These are phyloP conservation scores for Backusella westeae DNA, from an alignment of 192 early-diverging fungal genomes.

Conservation along the genomic window DNA sequence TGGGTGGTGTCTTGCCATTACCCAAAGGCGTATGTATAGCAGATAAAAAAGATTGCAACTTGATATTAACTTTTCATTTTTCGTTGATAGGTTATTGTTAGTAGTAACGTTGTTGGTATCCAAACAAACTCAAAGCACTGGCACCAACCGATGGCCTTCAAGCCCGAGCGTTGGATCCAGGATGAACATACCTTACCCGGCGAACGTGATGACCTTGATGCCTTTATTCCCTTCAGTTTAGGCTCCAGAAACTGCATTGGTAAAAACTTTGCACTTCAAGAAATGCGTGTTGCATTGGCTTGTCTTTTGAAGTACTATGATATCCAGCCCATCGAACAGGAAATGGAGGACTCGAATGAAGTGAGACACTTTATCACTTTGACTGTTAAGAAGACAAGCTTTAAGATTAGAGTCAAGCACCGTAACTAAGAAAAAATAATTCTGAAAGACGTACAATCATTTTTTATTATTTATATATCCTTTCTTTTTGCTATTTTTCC, in stretches of 20 bases:
- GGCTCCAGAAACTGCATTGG: conserved; percentile 54
- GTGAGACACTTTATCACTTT: conserved; percentile 26
- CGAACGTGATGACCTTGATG: conserved; percentile 33
- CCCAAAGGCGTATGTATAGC: conserved; percentile 36
- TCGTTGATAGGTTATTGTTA: conserved; percentile 1
- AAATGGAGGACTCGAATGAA: conserved; percentile 65
- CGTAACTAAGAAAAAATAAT: background rate
- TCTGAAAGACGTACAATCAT: background rate
- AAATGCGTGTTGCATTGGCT: conserved; percentile 51
- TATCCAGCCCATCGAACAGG: conserved; percentile 42
- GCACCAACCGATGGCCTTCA: conserved; percentile 19
- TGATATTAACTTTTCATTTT: background rate
- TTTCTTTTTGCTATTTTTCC: background rate
- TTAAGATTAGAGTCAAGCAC: conserved; percentile 13
- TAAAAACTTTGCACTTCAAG: conserved; percentile 47
- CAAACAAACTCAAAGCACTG: conserved; percentile 23
- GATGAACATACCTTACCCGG: background rate
- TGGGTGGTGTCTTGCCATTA: conserved; percentile 44
- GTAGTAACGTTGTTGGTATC: background rate
- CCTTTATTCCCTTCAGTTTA: conserved; percentile 48
- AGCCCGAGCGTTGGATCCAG: conserved; percentile 35
- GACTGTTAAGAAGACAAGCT: conserved; percentile 13
- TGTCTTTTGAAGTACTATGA: conserved; percentile 44
- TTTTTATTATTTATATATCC: background rate
- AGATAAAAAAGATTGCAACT: background rate